Conservation (phyloP, 345 rosid species). For the Eucalyptus pumila region DNA sequence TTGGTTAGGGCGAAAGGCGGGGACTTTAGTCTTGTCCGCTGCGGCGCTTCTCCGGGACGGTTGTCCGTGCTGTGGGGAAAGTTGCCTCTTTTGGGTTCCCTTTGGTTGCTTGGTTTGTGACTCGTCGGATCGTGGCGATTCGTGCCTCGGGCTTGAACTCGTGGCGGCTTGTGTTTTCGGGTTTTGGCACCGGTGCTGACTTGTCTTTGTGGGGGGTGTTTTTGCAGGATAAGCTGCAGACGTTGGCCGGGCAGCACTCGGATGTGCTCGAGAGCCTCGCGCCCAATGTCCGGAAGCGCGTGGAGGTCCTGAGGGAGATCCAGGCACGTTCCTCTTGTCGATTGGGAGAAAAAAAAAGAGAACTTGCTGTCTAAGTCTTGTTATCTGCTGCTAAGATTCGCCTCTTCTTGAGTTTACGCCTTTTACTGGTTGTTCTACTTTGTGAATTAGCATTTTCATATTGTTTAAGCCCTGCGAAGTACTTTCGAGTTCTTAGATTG, state of each 20-base stretch:
- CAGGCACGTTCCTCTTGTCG: slow-evolving; percentile 30
- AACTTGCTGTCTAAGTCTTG: background rate
- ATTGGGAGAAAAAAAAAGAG: background rate
- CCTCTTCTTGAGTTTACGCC: background rate
- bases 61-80: background rate
- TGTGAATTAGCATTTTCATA: background rate
- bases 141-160: background rate
- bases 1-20: background rate
- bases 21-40: background rate
- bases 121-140: background rate
- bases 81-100: background rate
- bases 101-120: background rate
- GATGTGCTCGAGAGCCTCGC: slow-evolving; percentile 60
- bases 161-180: background rate
- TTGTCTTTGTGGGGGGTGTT: background rate
- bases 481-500: background rate
- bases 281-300: slow-evolving; percentile 72
- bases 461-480: background rate
- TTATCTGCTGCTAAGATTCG: background rate
- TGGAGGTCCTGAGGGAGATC: slow-evolving; percentile 78
- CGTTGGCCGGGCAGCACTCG: slow-evolving; percentile 64
- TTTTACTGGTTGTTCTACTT: background rate
- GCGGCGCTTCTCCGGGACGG: background rate
- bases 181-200: background rate
- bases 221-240: slow-evolving; percentile 69